Percentiles rank a stretch among this genome's conserved stretches.
Conservation (phyloP, 73 alveolate genomes). For the Symbiodinium pilosum region DNA sequence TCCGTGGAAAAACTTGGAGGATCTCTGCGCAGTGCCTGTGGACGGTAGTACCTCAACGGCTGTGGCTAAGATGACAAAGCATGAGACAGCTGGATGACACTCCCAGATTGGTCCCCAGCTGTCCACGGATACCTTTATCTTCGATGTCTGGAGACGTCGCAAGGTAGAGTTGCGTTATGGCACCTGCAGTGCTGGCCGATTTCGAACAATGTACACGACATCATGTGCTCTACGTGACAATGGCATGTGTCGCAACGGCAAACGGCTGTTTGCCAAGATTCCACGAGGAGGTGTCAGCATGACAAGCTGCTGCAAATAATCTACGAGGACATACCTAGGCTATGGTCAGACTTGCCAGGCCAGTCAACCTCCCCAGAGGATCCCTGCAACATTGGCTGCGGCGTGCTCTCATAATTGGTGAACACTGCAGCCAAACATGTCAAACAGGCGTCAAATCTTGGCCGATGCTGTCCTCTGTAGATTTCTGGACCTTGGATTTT, state of each 20-base stretch:
- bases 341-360: background rate
- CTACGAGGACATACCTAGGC: background rate
- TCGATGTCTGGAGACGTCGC: conserved; percentile 81
- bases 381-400: too few species aligned
- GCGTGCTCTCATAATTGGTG: too few species aligned
- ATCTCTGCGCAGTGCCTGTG: conserved; percentile 13
- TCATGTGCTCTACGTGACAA: too few species aligned
- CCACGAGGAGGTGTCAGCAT: background rate
- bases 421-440: too few species aligned
- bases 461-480: background rate
- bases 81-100: background rate
- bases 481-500: background rate
- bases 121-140: conserved; percentile 67
- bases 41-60: conserved; percentile 46
- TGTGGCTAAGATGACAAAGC: background rate
- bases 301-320: background rate
- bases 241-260: too few species aligned
- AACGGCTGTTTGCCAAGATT: background rate
- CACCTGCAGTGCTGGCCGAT: too few species aligned
- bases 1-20: conserved; percentile 68
- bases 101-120: conserved; percentile 2
- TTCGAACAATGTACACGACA: too few species aligned
- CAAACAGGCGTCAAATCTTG: background rate
- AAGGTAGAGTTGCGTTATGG: conserved; percentile 71
- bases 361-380: background rate